phyloP scores from a whole-genome alignment of 768 basidiomycete species.

The Lactarius quietus region DNA sequence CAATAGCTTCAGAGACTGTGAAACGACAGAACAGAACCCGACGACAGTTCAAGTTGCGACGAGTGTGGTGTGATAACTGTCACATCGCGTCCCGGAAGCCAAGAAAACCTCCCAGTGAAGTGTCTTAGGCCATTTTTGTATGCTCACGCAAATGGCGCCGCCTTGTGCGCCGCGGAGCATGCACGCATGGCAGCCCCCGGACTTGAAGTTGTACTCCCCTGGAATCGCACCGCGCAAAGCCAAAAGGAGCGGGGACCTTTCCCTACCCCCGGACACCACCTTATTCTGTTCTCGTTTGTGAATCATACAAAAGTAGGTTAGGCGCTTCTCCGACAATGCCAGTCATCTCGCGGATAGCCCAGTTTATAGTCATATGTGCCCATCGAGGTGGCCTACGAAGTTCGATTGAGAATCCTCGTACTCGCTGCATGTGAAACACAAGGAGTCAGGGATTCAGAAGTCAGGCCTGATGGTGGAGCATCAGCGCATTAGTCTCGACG shows the following conservation, averaged over 20 bases:
- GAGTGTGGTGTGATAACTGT: too few species aligned
- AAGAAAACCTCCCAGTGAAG: too few species aligned
- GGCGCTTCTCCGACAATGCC: not conserved
- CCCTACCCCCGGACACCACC: too few species aligned
- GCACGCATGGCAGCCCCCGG: not conserved
- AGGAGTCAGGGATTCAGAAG: not conserved
- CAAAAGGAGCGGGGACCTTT: not conserved
- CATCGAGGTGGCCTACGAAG: not conserved
- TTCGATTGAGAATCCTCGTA: not conserved
- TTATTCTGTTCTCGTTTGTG: too few species aligned
- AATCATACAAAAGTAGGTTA: not conserved
- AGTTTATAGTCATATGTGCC: not conserved
- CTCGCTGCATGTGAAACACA: not conserved
- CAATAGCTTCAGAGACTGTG: not conserved
- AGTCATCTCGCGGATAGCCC: not conserved
- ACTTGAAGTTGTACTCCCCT: not conserved
- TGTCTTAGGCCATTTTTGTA: too few species aligned
- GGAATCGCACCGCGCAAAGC: not conserved
- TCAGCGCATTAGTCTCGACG: too few species aligned
- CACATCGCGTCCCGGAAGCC: too few species aligned
- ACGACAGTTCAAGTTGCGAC: too few species aligned
- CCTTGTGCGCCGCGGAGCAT: too few species aligned
- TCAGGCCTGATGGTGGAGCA: too few species aligned
- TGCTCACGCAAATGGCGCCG: too few species aligned
- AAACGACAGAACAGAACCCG: too few species aligned